Evolutionary conservation across 1,139 yeast species (phyloP).

Genomic region (Suhomyces atakaporum): DNA sequence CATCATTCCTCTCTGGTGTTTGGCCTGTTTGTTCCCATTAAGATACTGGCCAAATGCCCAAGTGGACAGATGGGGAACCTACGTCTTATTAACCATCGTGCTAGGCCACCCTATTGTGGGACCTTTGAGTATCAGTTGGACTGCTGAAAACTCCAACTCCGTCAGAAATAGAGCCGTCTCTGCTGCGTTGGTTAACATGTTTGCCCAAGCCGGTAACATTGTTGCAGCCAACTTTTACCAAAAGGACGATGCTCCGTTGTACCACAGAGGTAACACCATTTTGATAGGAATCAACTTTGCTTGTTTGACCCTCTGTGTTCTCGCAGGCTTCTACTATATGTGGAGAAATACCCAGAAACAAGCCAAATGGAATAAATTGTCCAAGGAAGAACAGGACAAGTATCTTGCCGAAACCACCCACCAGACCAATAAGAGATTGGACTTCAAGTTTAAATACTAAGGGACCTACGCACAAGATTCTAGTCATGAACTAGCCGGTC

Average conservation of each 20-base stretch:
- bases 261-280: constrained; percentile 15
- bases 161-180: constrained; percentile 20
- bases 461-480: too few relatives aligned
- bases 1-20: constrained; percentile 14
- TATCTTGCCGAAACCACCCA: constrained; percentile 48
- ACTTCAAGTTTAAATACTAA: constrained; percentile 47
- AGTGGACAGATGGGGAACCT: constrained; percentile 22
- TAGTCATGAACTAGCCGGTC: too few relatives aligned
- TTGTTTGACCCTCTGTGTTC: constrained; percentile 12
- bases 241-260: constrained; percentile 17
- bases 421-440: constrained; percentile 56
- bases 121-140: constrained; percentile 18
- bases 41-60: constrained; percentile 21
- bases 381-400: constrained; percentile 45
- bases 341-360: constrained; percentile 48
- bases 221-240: constrained; percentile 16
- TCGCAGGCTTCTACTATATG: constrained; percentile 38
- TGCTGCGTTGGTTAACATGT: constrained; percentile 20
- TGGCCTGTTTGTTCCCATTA: constrained; percentile 15
- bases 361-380: constrained; percentile 48
- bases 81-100: constrained; percentile 18
- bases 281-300: constrained; percentile 17
- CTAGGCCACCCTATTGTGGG: constrained; percentile 15
- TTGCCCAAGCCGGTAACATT: constrained; percentile 17
- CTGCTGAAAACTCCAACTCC: constrained; percentile 18